These are phyloP conservation scores for Ceratocystis papillata DNA, from an alignment of 2,329 filamentous ascomycete genomes.

Conservation along the genomic window DNA sequence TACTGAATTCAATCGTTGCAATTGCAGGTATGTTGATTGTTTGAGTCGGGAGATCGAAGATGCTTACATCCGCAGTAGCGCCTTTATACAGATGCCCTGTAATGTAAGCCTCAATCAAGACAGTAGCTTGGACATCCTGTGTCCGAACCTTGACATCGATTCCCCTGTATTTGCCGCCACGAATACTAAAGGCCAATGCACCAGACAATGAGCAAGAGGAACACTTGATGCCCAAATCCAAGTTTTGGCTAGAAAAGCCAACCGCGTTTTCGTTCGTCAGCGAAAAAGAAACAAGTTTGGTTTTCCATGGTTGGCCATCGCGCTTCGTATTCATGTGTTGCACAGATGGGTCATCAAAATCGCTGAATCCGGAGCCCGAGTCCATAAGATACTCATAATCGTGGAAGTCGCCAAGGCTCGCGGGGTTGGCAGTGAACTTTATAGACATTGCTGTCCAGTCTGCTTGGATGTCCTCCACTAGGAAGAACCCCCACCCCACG, in stretches of 20 bases:
- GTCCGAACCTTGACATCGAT: constrained; percentile 13
- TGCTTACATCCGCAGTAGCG: not conserved
- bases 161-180: constrained; percentile 2
- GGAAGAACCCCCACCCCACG: not conserved
- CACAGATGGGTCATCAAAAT: not conserved
- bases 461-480: not conserved
- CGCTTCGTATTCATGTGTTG: not conserved
- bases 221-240: constrained; percentile 16
- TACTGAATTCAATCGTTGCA: not conserved
- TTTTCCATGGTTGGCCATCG: constrained; percentile 10
- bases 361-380: constrained; percentile 1
- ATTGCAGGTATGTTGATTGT: constrained; percentile 3
- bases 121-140: constrained; percentile 5
- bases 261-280: constrained; percentile 9
- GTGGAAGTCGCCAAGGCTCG: not conserved
- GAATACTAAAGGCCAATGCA: not conserved
- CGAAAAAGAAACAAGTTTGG: constrained; percentile 6
- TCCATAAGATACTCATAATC: constrained; percentile 17
- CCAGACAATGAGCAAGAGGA: constrained; percentile 2
- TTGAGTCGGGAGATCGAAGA: not conserved
- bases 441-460: not conserved
- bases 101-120: constrained; percentile 12
- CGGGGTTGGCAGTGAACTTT: not conserved
- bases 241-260: not conserved
- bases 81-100: constrained; percentile 4